These are phyloP conservation scores for Diaporthe sp. DNA, from an alignment of 2,329 filamentous ascomycete genomes.

Conservation along the genomic window DNA sequence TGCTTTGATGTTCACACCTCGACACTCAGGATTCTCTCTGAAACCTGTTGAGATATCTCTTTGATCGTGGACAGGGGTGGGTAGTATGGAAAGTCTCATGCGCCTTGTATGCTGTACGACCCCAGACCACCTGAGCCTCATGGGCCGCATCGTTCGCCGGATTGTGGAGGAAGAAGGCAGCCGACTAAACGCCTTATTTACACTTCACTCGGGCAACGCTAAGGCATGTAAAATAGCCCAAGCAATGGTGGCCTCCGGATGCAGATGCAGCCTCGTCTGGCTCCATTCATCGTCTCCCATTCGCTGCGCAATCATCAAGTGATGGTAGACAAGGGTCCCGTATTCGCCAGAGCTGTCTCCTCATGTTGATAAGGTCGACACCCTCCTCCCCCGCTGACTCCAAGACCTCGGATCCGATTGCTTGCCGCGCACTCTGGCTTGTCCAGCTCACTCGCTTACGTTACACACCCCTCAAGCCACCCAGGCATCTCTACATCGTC, in stretches of 20 bases:
- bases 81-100: slow-evolving; percentile 8
- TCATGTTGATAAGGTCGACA: slow-evolving; percentile 22
- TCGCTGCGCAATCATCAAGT: slow-evolving; percentile 1
- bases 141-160: slow-evolving; percentile 14
- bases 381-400: slow-evolving; percentile 1
- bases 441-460: neutral
- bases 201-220: slow-evolving; percentile 28
- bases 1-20: neutral
- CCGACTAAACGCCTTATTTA: neutral
- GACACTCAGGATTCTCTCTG: neutral
- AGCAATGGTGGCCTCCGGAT: neutral
- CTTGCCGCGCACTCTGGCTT: neutral
- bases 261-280: slow-evolving; percentile 1
- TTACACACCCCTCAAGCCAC: slow-evolving; percentile 8
- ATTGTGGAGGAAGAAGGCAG: slow-evolving; percentile 10
- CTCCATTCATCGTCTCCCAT: neutral
- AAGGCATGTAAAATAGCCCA: slow-evolving; percentile 4
- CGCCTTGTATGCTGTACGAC: slow-evolving; percentile 14
- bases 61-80: neutral
- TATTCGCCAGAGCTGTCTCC: slow-evolving; percentile 8
- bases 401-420: neutral
- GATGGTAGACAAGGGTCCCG: neutral
- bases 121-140: slow-evolving; percentile 18
- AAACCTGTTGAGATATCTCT: neutral
- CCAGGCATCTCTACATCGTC: neutral